Evolutionary conservation across 169 alveolate genomes (phyloP).

Genomic region (Perkinsus marinus): DNA sequence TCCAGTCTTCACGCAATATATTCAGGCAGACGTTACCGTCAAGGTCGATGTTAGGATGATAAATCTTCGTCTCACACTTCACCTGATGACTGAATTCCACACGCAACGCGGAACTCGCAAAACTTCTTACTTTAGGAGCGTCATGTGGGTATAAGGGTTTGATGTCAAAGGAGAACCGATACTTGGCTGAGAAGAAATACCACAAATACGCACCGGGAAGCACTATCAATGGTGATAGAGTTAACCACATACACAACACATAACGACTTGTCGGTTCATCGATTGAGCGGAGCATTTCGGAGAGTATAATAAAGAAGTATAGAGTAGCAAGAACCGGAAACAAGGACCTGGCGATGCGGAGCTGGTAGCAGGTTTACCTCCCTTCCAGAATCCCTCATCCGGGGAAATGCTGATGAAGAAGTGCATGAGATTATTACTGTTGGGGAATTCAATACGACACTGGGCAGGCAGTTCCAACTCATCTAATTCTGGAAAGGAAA

Average conservation of each 20-base stretch:
- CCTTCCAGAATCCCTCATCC: slow-evolving; percentile 41
- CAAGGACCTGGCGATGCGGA: no score
- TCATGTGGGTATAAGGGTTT: slow-evolving; percentile 30
- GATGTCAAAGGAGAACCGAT: slow-evolving; percentile 19
- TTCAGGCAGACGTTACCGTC: slow-evolving; percentile 80
- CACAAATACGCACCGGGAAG: no score
- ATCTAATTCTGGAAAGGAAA: slow-evolving; percentile 15
- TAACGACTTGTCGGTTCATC: no score
- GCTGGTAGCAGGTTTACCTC: slow-evolving; percentile 8
- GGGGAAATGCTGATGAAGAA: slow-evolving; percentile 21
- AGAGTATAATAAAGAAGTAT: no score
- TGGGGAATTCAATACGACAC: slow-evolving; percentile 17
- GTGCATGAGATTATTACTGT: slow-evolving; percentile 19
- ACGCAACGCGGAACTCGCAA: not conserved
- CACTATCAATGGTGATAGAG: no score
- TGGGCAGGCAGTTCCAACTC: slow-evolving; percentile 30
- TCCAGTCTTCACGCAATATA: slow-evolving; percentile 81
- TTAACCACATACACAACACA: no score
- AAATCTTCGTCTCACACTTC: slow-evolving; percentile 52
- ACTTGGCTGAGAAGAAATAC: not conserved
- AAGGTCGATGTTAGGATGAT: slow-evolving; percentile 79
- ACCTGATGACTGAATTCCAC: slow-evolving; percentile 30
- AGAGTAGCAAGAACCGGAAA: no score
- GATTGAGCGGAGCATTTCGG: no score
- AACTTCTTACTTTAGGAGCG: slow-evolving; percentile 25